phyloP scores from a whole-genome alignment of 805 yeast genomes.

The Zygoascus bituminiphila region DNA sequence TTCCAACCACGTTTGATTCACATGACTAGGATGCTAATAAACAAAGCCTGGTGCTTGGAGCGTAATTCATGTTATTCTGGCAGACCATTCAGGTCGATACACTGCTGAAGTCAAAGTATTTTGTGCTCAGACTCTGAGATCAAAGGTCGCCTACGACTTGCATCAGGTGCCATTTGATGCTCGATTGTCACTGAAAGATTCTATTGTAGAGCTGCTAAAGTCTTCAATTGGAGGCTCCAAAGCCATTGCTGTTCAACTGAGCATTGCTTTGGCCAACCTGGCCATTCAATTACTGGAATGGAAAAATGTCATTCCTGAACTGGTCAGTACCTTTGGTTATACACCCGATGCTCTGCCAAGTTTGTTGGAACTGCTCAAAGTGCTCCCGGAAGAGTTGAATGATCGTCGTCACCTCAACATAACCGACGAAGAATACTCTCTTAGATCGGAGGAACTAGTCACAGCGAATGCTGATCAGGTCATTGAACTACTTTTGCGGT shows the following conservation, averaged over 20 bases:
- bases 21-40: conserved; percentile 4
- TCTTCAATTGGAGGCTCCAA: conserved; percentile 42
- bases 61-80: conserved; percentile 48
- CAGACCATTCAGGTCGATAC: conserved; percentile 23
- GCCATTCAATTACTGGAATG: conserved; percentile 71
- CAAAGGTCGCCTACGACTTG: conserved; percentile 71
- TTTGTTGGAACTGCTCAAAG: conserved; percentile 70
- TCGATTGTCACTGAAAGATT: conserved; percentile 55
- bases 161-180: conserved; percentile 60
- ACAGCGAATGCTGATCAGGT: conserved; percentile 61
- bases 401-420: conserved; percentile 71
- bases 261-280: conserved; percentile 72
- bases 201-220: conserved; percentile 51
- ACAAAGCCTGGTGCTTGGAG: conserved; percentile 58
- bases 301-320: conserved; percentile 62
- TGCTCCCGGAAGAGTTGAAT: conserved; percentile 84
- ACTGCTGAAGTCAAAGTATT: conserved; percentile 62
- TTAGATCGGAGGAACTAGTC: conserved; percentile 56
- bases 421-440: conserved; percentile 69
- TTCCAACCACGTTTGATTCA: neutral
- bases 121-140: conserved; percentile 84
- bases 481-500: conserved; percentile 49
- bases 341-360: conserved; percentile 35
- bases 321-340: conserved; percentile 41
- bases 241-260: conserved; percentile 73